A percentile compares a stretch with the other conserved stretches of the same genome.
Conservation (phyloP, 192 early-diverging fungal genomes). For the Physocladia obscura region DNA sequence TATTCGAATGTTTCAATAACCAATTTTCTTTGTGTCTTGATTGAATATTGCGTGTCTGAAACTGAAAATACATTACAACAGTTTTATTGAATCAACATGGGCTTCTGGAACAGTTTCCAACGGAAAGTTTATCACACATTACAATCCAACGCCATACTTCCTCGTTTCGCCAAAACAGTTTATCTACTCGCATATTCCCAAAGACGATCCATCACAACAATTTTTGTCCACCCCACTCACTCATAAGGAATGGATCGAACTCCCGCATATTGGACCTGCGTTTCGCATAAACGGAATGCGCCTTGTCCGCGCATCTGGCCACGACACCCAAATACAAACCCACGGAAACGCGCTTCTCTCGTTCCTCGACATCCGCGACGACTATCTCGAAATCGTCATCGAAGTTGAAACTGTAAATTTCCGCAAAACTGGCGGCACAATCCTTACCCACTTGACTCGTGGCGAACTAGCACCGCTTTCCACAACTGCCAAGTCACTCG, state of each 20-base stretch:
- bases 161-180: conserved; percentile 48
- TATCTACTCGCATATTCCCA: conserved; percentile 60
- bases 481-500: not conserved
- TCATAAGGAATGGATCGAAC: conserved; percentile 44
- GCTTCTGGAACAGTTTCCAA: conserved; percentile 48
- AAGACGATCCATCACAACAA: conserved; percentile 46
- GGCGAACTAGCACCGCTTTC: not conserved
- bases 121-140: conserved; percentile 43
- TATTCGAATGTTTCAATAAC: too few species aligned
- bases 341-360: not conserved
- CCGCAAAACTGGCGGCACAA: not conserved
- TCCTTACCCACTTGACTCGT: conserved; percentile 9
- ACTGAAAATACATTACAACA: too few species aligned
- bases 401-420: not conserved
- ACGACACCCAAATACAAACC: not conserved
- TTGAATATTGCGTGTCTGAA: too few species aligned
- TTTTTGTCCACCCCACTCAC: conserved; percentile 46
- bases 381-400: conserved; percentile 14
- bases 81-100: conserved; percentile 62
- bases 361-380: conserved; percentile 13
- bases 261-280: conserved; percentile 32
- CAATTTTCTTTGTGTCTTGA: too few species aligned
- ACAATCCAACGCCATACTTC: conserved; percentile 55
- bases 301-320: conserved; percentile 3
- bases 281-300: conserved; percentile 20